Evolutionary conservation across 192 early-diverging fungal species (phyloP).

Genomic region (Fimicolochytrium jonesii): DNA sequence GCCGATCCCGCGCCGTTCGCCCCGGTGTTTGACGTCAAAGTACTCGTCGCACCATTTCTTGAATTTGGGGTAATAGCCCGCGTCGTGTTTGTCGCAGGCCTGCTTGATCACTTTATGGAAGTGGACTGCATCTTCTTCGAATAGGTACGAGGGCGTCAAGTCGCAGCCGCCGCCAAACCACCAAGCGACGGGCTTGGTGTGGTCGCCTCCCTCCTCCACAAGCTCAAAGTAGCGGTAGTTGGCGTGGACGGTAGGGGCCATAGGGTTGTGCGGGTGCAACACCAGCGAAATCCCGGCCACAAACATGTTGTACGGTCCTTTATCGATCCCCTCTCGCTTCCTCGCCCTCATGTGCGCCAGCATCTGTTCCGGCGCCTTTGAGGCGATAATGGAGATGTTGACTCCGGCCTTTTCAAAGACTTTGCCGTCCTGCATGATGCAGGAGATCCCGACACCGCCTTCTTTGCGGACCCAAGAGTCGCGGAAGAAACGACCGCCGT

Average conservation of each 20-base stretch:
- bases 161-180: conserved; percentile 99
- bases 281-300: conserved; percentile 89
- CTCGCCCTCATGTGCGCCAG: conserved; percentile 94
- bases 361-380: conserved; percentile 61
- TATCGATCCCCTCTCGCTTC: conserved; percentile 53
- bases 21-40: conserved; percentile 82
- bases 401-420: conserved; percentile 99
- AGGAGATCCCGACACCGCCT: conserved; percentile 89
- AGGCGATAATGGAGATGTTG: conserved; percentile 74
- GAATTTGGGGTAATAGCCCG: conserved; percentile 78
- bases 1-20: conserved; percentile 88
- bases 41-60: conserved; percentile 98
- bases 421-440: conserved; percentile 85
- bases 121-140: conserved; percentile 85
- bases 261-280: conserved; percentile 92
- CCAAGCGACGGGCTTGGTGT: conserved; percentile 62
- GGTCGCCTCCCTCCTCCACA: conserved; percentile 47
- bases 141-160: conserved; percentile 88
- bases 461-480: conserved; percentile 86
- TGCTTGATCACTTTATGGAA: conserved; percentile 90
- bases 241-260: conserved; percentile 92
- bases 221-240: conserved; percentile 99
- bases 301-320: conserved; percentile 53
- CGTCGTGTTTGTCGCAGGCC: conserved; percentile 87
- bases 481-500: conserved; percentile 53